Base-by-base conservation (phyloP, 371 early-diverging fungal genomes). In the Mucor indicus region DNA sequence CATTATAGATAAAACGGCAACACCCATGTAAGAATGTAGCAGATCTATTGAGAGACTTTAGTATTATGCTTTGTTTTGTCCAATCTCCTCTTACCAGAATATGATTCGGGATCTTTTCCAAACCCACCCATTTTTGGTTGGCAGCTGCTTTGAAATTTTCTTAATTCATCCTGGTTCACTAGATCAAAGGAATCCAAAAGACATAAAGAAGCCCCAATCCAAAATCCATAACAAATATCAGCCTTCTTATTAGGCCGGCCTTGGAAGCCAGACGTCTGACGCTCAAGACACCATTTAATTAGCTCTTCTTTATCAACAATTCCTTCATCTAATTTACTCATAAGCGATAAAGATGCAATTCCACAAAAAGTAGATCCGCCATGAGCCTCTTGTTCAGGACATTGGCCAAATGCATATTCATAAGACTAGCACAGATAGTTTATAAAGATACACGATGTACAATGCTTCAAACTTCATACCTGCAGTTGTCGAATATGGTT, bases 211-310 rank as follows among this genome's bases (percentile, higher is more conserved):
- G 87, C 95, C 11, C 99, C 98, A 19, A 98, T 80, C 99, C 99
- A 99, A 67, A 95, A 99, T 8, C 96, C 87, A 67, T 99, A 99
- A 67, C 99, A 99, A 1, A 95, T 89, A 57, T 99, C 99, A n/a
- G 83, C 71, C 2, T 77, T 69, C 63, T 99, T 99, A 61, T 92
- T 92, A 4, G 78, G 75, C 44, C 99, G 72, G 5, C 99, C 99
- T 52, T 93, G 87, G 67, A 95, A 98, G 4, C 99, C 99, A 21
- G 69, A 70, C 21, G 60, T 61, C 57, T 94, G 96, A 9, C 91
- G 78, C 12, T 56, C 53, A 32, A 98, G 48, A 32, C 88, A 79
- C 98, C 98, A 97, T 32, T 64, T 54, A n/a, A 92, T 63, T 12
- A 81, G 62, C 17, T 73, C 68, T 12, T 81, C 77, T 48, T 72